phyloP scores from a whole-genome alignment of 106 monocot genomes.

The Allium fistulosum region DNA sequence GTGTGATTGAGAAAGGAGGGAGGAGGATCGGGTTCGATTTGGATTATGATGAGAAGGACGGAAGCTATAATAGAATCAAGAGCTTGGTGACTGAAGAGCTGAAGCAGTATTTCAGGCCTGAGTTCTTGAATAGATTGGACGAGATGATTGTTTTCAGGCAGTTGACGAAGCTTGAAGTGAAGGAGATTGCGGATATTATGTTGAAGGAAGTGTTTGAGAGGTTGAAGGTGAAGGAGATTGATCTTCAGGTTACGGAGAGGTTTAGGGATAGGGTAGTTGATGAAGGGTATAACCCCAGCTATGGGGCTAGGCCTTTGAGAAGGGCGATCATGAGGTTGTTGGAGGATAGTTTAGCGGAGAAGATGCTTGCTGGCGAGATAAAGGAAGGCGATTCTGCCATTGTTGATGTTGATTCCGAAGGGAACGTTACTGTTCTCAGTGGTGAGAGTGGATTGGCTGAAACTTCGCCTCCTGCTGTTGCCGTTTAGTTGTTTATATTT shows the following conservation, averaged over 20 bases:
- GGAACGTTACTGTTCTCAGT: slow-evolving; percentile 17
- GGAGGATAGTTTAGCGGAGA: slow-evolving; percentile 30
- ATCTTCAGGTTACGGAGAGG: slow-evolving; percentile 63
- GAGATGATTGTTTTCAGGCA: slow-evolving; percentile 88
- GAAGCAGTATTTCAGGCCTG: slow-evolving; percentile 77
- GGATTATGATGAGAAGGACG: slow-evolving; percentile 67
- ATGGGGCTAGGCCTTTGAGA: slow-evolving; percentile 22
- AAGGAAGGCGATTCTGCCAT: slow-evolving; percentile 25
- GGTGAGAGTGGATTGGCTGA: slow-evolving; percentile 9
- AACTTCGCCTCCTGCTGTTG: no score
- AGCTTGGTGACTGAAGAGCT: slow-evolving; percentile 67
- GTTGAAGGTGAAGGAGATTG: slow-evolving; percentile 55
- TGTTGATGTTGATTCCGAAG: slow-evolving; percentile 23
- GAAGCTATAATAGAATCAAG: slow-evolving; percentile 69
- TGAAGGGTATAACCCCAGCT: slow-evolving; percentile 56
- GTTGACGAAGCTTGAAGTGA: slow-evolving; percentile 67
- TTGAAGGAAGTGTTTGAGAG: slow-evolving; percentile 71
- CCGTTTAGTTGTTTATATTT: no score
- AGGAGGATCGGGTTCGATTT: slow-evolving; percentile 68
- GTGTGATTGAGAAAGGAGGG: slow-evolving; percentile 75
- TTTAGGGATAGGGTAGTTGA: slow-evolving; percentile 70
- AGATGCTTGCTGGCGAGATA: slow-evolving; percentile 24
- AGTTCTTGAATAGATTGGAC: slow-evolving; percentile 65
- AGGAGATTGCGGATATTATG: slow-evolving; percentile 79
- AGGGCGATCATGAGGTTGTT: slow-evolving; percentile 27